These are phyloP conservation scores for Candida fluviatilis DNA, from an alignment of 805 yeast genomes.

Conservation along the genomic window DNA sequence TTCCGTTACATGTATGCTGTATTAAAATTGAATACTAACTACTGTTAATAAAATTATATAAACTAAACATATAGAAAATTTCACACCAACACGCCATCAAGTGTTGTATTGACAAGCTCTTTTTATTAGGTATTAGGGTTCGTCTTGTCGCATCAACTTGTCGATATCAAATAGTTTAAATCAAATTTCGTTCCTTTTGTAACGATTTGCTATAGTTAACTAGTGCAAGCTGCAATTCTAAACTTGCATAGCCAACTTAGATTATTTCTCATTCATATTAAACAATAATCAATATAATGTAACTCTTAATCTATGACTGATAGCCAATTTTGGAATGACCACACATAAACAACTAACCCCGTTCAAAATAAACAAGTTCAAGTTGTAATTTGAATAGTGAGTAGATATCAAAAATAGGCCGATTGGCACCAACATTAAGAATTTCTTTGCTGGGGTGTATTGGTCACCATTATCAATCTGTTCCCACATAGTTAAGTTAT, in stretches of 20 bases:
- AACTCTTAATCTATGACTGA: constrained; percentile 73
- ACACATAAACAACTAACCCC: constrained; percentile 78
- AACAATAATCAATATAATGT: constrained; percentile 35
- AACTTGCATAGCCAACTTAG: too few species aligned
- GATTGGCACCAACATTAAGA: constrained; percentile 89
- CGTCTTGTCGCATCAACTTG: neutral
- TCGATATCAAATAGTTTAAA: neutral
- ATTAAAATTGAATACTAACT: neutral
- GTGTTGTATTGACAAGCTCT: neutral
- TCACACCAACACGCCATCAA: neutral
- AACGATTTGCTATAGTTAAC: too few species aligned
- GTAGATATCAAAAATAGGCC: constrained; percentile 80
- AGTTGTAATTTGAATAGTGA: constrained; percentile 83
- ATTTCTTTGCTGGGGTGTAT: constrained; percentile 94
- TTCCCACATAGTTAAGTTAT: constrained; percentile 97
- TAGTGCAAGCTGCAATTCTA: too few species aligned
- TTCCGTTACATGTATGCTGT: too few species aligned
- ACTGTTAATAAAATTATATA: neutral
- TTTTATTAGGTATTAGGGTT: neutral
- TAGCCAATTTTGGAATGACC: constrained; percentile 88
- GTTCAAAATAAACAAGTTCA: constrained; percentile 74
- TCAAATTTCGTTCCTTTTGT: too few species aligned
- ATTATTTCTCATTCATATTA: too few species aligned
- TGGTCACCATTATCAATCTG: constrained; percentile 95
- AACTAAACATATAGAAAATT: neutral